Conservation (phyloP, 2,329 filamentous ascomycete species). For the Claviceps sorghi region DNA sequence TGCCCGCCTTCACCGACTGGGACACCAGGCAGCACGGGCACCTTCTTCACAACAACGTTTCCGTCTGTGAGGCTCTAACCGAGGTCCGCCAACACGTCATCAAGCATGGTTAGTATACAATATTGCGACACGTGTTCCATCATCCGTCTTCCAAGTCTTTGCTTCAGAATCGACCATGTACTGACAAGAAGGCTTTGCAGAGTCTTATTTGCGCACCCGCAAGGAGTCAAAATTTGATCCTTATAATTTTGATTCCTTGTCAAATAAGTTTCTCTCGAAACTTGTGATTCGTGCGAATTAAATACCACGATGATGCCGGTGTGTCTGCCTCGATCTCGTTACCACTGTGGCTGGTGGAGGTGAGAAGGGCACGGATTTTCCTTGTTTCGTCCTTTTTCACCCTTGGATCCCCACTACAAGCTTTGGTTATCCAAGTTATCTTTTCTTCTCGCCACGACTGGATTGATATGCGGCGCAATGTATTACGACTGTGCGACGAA, state of each 20-base stretch:
- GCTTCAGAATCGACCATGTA: background rate
- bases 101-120: constrained; percentile 67
- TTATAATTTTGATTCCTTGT: constrained; percentile 84
- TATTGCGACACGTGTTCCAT: background rate
- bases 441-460: too few species aligned
- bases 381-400: constrained; percentile 16
- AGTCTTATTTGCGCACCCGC: constrained; percentile 72
- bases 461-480: constrained; percentile 17
- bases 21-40: constrained; percentile 84
- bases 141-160: background rate
- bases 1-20: constrained; percentile 87
- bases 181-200: constrained; percentile 32
- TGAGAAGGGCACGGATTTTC: constrained; percentile 2
- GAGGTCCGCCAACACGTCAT: constrained; percentile 86
- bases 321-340: background rate
- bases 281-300: constrained; percentile 89
- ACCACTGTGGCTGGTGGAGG: background rate
- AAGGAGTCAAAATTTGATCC: constrained; percentile 73
- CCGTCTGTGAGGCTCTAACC: constrained; percentile 90
- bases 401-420: too few species aligned
- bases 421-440: too few species aligned
- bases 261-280: constrained; percentile 94
- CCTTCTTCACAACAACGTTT: constrained; percentile 75
- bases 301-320: background rate
- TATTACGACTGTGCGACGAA: constrained; percentile 15